Base-by-base conservation (phyloP, 2,329 filamentous ascomycete species). In the Torrubiella hemipterigena region DNA sequence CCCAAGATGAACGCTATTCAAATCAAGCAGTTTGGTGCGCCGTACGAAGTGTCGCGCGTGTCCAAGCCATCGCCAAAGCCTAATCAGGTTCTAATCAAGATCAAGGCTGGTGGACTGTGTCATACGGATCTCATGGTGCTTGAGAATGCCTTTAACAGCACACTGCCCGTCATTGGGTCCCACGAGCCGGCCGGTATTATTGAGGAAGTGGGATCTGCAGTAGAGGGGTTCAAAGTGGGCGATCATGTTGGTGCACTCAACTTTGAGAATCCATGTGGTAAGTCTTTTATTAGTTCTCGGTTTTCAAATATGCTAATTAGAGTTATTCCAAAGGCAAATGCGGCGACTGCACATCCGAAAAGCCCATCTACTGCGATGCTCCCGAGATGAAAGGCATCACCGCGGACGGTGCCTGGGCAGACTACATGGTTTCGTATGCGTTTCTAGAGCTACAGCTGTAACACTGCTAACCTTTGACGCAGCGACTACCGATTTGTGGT, bases 101-200 rank as follows among this genome's bases (percentile, higher is more conserved):
- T 38, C 31, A 30, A 24, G n/a, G 37, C 37, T 10, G 37, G 31
- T 14, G 37, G 37, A 20, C 36, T 36, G 27, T 38, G 37, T 27
- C 34, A 38, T 31, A 37, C 37, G 2, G 37, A 38, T 29, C 37
- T 34, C 29, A 38, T 38, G 37, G 37, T 33, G 15, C 22, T 34
- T 17, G 37, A 38, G 21, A 29, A 34, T 24, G 34, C 31, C 8
- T 38, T 38, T 24, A 20, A 22, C n/a, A 16, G 33, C 1, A 15
- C 27, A 3, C 18, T 38, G 16, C 37, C 37, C 6, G 14, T 38
- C 12, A 25, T 38, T 16, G 34, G 28, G 3, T 38, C 37, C 9
- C 37, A 38, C 25, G 37, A 38, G 27, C 34, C 37, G 8, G 29
- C 32, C 6, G 32, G 32, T 10, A 17, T 29, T 10, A 22, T 34